Conservation (phyloP, 345 rosid species). For the Salix caprea region DNA sequence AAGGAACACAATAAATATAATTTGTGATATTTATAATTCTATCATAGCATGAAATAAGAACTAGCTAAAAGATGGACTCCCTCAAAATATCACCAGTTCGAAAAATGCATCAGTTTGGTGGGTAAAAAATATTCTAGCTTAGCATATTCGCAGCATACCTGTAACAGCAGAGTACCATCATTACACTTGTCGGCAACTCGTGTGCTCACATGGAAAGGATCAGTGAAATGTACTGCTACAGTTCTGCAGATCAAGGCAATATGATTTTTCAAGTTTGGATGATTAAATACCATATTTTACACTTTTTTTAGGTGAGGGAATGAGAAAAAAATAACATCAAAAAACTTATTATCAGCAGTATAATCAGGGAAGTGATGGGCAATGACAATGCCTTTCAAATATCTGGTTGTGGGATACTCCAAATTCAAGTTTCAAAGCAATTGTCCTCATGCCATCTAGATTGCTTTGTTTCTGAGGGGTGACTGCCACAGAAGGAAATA, state of each 20-base stretch:
- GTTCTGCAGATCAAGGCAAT: conserved; percentile 49
- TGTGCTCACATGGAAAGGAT: conserved; percentile 85
- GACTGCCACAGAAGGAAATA: conserved; percentile 44
- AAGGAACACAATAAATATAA: neutral
- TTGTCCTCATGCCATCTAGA: conserved; percentile 94
- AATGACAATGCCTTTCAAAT: conserved; percentile 64
- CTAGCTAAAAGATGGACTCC: neutral
- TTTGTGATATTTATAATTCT: neutral
- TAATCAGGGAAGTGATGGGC: conserved; percentile 2
- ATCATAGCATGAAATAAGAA: neutral
- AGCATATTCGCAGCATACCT: conserved; percentile 43
- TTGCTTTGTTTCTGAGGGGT: conserved; percentile 63
- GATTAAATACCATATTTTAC: neutral
- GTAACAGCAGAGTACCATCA: conserved; percentile 76
- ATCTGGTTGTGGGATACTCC: conserved; percentile 85
- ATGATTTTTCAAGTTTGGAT: neutral
- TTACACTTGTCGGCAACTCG: conserved; percentile 75
- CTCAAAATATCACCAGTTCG: neutral
- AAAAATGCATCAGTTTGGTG: neutral
- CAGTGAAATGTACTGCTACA: conserved; percentile 88
- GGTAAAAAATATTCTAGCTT: neutral
- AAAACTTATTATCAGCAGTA: conserved; percentile 5
- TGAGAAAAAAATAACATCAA: neutral
- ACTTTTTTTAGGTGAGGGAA: neutral
- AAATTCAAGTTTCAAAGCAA: conserved; percentile 91